A percentile compares a stretch with the other conserved stretches of the same genome.
Evolutionary conservation across 1,284 basidiomycete genomes (phyloP).

Genomic region (Sparassis latifolia): DNA sequence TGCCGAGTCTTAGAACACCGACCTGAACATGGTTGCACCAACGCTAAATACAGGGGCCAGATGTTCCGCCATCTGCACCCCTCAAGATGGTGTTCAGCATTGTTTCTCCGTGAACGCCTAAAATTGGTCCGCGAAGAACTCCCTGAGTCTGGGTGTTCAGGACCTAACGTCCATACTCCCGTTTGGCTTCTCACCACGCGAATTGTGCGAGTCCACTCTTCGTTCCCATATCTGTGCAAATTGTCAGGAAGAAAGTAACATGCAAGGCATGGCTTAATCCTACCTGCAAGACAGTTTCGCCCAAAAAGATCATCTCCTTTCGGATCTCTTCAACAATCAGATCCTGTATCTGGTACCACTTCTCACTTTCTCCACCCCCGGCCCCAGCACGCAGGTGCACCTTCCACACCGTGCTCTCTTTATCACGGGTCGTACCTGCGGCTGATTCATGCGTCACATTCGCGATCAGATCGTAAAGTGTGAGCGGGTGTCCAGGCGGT

Average conservation of each 20-base stretch:
- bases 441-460: conserved; percentile 95
- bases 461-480: conserved; percentile 90
- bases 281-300: conserved; percentile 93
- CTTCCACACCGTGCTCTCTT: conserved; percentile 87
- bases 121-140: no score
- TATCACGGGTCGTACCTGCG: conserved; percentile 88
- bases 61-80: no score
- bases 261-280: conserved; percentile 9
- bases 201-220: conserved; percentile 13
- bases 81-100: no score
- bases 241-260: neutral
- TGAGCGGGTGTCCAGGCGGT: conserved; percentile 48
- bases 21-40: no score
- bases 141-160: no score
- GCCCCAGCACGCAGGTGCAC: conserved; percentile 77
- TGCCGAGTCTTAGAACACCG: no score
- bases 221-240: conserved; percentile 64
- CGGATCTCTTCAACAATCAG: conserved; percentile 93
- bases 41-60: no score
- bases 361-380: conserved; percentile 79
- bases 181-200: no score
- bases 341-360: conserved; percentile 98
- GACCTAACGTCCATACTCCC: no score
- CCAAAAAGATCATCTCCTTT: conserved; percentile 96
- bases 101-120: no score